phyloP scores from a whole-genome alignment of 2,329 filamentous ascomycete species.

The Hymenoscyphus fraxineus region DNA sequence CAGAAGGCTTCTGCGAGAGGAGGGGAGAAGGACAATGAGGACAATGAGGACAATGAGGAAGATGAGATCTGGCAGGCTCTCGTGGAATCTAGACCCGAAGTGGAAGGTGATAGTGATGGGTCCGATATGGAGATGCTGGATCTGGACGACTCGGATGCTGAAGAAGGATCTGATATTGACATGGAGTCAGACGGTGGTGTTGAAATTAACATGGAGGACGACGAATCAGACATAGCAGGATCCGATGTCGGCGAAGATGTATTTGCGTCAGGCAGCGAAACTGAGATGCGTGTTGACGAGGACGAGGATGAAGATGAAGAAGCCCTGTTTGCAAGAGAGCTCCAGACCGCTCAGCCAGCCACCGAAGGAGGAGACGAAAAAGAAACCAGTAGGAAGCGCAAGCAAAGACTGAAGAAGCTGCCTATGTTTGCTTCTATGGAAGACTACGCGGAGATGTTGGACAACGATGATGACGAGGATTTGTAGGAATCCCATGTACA shows the following conservation, averaged over 20 bases:
- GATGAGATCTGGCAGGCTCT: slow-evolving; percentile 91
- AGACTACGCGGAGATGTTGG: slow-evolving; percentile 85
- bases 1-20: slow-evolving; percentile 53
- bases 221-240: slow-evolving; percentile 33
- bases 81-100: slow-evolving; percentile 73
- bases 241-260: slow-evolving; percentile 28
- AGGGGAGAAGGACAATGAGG: slow-evolving; percentile 39
- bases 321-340: slow-evolving; percentile 36
- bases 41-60: slow-evolving; percentile 58
- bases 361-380: slow-evolving; percentile 43
- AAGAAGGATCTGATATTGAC: slow-evolving; percentile 38
- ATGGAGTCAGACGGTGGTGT: slow-evolving; percentile 46
- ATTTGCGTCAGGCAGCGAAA: slow-evolving; percentile 23
- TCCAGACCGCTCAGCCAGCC: slow-evolving; percentile 35
- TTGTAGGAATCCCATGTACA: neutral
- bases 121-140: slow-evolving; percentile 48
- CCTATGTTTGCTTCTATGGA: slow-evolving; percentile 92
- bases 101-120: slow-evolving; percentile 60
- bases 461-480: slow-evolving; percentile 58
- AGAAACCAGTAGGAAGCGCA: slow-evolving; percentile 54
- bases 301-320: slow-evolving; percentile 48
- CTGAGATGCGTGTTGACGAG: slow-evolving; percentile 33
- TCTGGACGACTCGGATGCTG: slow-evolving; percentile 46
- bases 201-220: slow-evolving; percentile 44
- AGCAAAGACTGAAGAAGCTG: slow-evolving; percentile 80